Percentiles rank a stretch among this genome's conserved stretches.
phyloP scores from a whole-genome alignment of 805 yeast genomes.

The Hanseniaspora osmophila region DNA sequence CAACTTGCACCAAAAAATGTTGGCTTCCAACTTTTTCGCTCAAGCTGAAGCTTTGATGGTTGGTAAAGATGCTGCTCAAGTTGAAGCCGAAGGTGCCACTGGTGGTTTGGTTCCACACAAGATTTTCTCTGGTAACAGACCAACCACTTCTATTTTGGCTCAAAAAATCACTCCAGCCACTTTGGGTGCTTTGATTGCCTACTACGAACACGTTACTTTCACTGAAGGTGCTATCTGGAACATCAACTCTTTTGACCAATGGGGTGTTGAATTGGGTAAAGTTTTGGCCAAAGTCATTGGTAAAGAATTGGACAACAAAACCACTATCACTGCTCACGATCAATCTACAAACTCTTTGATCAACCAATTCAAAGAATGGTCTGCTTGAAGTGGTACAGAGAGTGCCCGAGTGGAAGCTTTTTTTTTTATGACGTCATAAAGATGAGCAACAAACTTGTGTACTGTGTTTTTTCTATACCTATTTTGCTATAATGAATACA shows the following conservation, averaged over 20 bases:
- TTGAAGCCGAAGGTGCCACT: conserved; percentile 77
- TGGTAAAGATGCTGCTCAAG: conserved; percentile 78
- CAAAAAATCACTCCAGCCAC: conserved; percentile 95
- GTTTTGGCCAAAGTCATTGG: conserved; percentile 93
- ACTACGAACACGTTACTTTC: conserved; percentile 94
- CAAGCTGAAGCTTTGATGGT: conserved; percentile 96
- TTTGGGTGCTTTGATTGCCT: conserved; percentile 90
- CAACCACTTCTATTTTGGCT: conserved; percentile 92
- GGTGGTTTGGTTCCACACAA: conserved; percentile 88
- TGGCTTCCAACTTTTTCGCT: conserved; percentile 97
- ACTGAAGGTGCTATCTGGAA: conserved; percentile 99
- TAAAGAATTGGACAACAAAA: conserved; percentile 59
- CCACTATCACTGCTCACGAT: conserved; percentile 58
- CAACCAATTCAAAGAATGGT: conserved; percentile 89
- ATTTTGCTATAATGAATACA: too few relatives aligned
- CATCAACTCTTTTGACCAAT: conserved; percentile 97
- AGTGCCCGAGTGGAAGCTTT: neutral
- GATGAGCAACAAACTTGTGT: neutral
- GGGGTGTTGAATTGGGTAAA: conserved; percentile 99
- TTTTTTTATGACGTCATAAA: neutral
- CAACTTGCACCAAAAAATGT: conserved; percentile 92
- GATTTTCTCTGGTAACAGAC: conserved; percentile 95
- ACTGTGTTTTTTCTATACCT: neutral
- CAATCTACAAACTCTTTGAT: conserved; percentile 83
- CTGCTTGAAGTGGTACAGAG: neutral